Conservation (phyloP, 768 basidiomycete species). For the Serendipita vermifera region DNA sequence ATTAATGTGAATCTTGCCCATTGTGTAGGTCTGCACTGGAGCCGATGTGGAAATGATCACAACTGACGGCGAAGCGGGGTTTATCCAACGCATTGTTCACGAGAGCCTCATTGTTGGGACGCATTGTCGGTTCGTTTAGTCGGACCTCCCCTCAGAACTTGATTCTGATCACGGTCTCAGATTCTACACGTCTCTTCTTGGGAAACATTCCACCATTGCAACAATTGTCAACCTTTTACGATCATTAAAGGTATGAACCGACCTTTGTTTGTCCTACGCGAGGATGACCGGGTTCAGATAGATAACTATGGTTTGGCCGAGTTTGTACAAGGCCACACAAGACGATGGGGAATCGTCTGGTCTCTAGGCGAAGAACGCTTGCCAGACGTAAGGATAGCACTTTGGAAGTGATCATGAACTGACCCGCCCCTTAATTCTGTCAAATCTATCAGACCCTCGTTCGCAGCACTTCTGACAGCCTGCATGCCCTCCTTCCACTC, state of each 20-base stretch:
- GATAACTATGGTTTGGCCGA: conserved; percentile 77
- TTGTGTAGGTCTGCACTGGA: conserved; percentile 65
- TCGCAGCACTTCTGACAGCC: conserved; percentile 26
- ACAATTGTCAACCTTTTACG: conserved; percentile 46
- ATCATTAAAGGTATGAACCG: conserved; percentile 28
- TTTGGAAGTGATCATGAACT: neutral
- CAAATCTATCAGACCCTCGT: conserved; percentile 16
- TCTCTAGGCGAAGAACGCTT: conserved; percentile 51
- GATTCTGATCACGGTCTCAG: conserved; percentile 25
- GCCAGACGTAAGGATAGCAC: conserved; percentile 75
- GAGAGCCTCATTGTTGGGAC: conserved; percentile 48
- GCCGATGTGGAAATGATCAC: conserved; percentile 82
- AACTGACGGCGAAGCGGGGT: conserved; percentile 68
- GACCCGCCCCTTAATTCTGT: neutral
- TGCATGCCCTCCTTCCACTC: conserved; percentile 43
- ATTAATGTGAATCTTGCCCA: neutral
- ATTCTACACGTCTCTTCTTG: conserved; percentile 92
- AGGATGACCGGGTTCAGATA: conserved; percentile 36
- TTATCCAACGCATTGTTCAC: conserved; percentile 61
- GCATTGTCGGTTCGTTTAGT: conserved; percentile 43
- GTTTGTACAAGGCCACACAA: conserved; percentile 74
- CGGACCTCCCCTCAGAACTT: neutral
- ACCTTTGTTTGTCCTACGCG: neutral
- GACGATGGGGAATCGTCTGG: conserved; percentile 91
- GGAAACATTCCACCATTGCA: conserved; percentile 64